Evolutionary conservation across 305 asterid species (phyloP).

Genomic region (Solanum aculeatissimum): DNA sequence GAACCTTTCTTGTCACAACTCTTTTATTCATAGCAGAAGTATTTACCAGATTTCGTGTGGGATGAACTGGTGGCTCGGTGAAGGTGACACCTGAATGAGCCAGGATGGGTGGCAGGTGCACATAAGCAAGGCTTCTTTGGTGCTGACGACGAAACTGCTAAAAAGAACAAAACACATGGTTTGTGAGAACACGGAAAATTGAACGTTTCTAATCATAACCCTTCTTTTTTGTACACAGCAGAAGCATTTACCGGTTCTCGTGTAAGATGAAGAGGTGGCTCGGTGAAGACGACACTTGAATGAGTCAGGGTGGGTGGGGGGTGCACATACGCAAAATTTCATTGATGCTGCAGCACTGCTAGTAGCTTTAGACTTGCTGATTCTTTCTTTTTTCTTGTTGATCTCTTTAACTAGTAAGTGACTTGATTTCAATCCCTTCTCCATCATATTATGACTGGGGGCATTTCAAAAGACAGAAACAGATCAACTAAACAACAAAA

Average conservation of each 20-base stretch:
- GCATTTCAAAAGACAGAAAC: background rate
- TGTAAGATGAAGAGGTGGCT: background rate
- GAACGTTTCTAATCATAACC: background rate
- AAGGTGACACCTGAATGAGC: conserved; percentile 13
- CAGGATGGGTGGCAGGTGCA: conserved; percentile 9
- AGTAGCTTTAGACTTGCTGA: background rate
- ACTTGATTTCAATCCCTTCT: background rate
- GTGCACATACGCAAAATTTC: conserved; percentile 6
- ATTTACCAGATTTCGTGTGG: background rate
- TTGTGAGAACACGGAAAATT: background rate
- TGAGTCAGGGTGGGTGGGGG: conserved; percentile 9
- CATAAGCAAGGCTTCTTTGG: conserved; percentile 4
- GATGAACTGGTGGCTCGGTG: background rate
- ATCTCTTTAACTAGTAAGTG: background rate
- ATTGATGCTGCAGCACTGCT: background rate
- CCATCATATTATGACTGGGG: background rate
- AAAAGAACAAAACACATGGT: background rate
- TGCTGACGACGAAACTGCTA: background rate
- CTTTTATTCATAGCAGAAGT: background rate
- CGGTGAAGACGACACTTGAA: conserved; percentile 16
- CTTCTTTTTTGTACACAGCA: background rate
- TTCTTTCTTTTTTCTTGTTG: background rate
- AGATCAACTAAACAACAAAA: background rate
- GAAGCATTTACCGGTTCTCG: background rate
- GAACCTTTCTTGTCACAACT: background rate